Percentiles rank a stretch among this genome's conserved stretches.
Conservation (phyloP, 2,329 filamentous ascomycete species). For the Colletotrichum australisinense region DNA sequence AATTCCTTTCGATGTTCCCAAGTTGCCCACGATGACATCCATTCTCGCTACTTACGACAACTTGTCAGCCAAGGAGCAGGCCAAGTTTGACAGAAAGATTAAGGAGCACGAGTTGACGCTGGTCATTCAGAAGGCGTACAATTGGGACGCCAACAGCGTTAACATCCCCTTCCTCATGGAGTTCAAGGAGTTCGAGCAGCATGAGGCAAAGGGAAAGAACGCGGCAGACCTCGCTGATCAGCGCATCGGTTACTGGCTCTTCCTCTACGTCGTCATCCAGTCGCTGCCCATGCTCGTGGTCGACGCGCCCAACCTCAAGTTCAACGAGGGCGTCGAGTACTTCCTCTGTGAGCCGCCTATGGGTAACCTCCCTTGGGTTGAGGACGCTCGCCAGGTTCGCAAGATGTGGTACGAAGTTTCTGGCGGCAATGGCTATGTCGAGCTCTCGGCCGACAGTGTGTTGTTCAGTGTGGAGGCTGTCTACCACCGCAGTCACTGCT, state of each 20-base stretch:
- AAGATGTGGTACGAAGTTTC: slow-evolving; percentile 82
- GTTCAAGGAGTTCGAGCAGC: slow-evolving; percentile 78
- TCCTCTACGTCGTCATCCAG: slow-evolving; percentile 83
- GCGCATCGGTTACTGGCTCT: slow-evolving; percentile 83
- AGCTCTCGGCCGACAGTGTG: slow-evolving; percentile 69
- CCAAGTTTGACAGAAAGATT: slow-evolving; percentile 77
- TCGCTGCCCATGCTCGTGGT: slow-evolving; percentile 81
- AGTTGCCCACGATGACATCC: slow-evolving; percentile 76
- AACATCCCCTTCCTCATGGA: slow-evolving; percentile 73
- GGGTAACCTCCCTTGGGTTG: slow-evolving; percentile 79
- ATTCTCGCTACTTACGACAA: slow-evolving; percentile 73
- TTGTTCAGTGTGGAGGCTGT: slow-evolving; percentile 71
- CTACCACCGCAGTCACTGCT: slow-evolving; percentile 69
- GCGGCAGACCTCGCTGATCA: slow-evolving; percentile 77
- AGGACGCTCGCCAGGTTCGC: slow-evolving; percentile 71
- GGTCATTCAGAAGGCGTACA: slow-evolving; percentile 84
- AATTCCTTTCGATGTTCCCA: slow-evolving; percentile 89
- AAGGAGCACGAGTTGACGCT: slow-evolving; percentile 82
- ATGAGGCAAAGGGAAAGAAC: slow-evolving; percentile 72
- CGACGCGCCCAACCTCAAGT: slow-evolving; percentile 77
- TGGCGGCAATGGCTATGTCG: slow-evolving; percentile 66
- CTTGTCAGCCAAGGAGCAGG: slow-evolving; percentile 78
- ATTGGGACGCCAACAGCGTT: slow-evolving; percentile 74
- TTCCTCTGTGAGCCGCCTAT: slow-evolving; percentile 83
- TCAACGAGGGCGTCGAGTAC: slow-evolving; percentile 80